Evolutionary conservation across 2,329 filamentous ascomycete species (phyloP).

Genomic region (Verticillium tricorpus): DNA sequence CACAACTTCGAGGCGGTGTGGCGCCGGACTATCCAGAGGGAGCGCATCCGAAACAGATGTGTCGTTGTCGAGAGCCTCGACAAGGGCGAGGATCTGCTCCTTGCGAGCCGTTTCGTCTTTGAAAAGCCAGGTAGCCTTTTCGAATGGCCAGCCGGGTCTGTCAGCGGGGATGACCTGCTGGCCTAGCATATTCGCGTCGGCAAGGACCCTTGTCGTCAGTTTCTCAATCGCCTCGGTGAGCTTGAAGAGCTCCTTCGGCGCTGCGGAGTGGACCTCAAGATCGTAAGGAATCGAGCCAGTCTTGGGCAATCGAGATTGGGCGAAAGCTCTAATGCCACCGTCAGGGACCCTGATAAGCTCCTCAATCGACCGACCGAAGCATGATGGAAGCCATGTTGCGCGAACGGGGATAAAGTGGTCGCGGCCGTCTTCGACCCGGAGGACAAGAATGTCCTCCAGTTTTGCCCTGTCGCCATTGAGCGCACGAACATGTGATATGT

Average conservation of each 20-base stretch:
- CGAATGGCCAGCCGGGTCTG: constrained; percentile 56
- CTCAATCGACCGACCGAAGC: constrained; percentile 80
- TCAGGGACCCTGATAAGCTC: constrained; percentile 83
- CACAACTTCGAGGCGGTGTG: constrained; percentile 70
- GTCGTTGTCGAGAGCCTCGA: constrained; percentile 72
- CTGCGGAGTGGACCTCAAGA: constrained; percentile 66
- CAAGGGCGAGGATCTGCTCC: constrained; percentile 29
- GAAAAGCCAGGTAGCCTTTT: constrained; percentile 28
- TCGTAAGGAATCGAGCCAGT: constrained; percentile 50
- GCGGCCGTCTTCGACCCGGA: constrained; percentile 76
- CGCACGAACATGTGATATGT: constrained; percentile 57
- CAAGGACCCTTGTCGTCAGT: constrained; percentile 50
- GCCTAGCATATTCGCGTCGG: constrained; percentile 59
- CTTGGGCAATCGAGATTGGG: constrained; percentile 22
- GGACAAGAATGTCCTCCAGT: constrained; percentile 82
- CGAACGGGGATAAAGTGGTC: constrained; percentile 88
- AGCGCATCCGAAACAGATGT: constrained; percentile 57
- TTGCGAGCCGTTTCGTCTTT: constrained; percentile 21
- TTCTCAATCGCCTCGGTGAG: constrained; percentile 74
- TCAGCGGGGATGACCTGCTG: constrained; percentile 46
- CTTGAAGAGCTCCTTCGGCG: constrained; percentile 83
- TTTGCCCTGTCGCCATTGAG: constrained; percentile 64
- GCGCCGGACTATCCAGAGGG: constrained; percentile 54
- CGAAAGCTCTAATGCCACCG: constrained; percentile 64
- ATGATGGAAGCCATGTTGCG: constrained; percentile 74